phyloP scores from a whole-genome alignment of 2,329 filamentous ascomycete species.

The Phoma sp. region DNA sequence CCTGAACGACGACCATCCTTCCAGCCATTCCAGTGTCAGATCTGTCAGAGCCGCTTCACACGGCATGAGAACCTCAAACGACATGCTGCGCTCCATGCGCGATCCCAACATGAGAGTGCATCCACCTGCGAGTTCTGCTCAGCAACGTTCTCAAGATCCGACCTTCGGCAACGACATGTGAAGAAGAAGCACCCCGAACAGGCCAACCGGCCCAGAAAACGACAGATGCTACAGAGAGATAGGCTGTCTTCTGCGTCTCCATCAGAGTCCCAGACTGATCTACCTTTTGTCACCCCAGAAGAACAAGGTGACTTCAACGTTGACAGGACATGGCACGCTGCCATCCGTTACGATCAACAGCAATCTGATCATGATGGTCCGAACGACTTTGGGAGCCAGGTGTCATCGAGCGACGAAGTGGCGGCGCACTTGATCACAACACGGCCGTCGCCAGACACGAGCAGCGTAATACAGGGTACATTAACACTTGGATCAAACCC shows the following conservation, averaged over 20 bases:
- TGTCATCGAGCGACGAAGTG: background rate
- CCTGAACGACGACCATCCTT: constrained; percentile 13
- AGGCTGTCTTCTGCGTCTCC: background rate
- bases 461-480: background rate
- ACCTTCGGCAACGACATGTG: constrained; percentile 28
- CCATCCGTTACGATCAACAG: background rate
- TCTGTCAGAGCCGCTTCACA: constrained; percentile 31
- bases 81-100: constrained; percentile 25
- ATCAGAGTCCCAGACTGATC: background rate
- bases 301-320: background rate
- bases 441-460: background rate
- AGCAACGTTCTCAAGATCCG: constrained; percentile 27
- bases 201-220: constrained; percentile 13
- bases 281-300: constrained; percentile 1
- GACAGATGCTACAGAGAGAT: constrained; percentile 3
- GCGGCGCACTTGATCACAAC: background rate
- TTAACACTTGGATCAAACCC: background rate
- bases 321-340: background rate
- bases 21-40: constrained; percentile 27
- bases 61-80: constrained; percentile 32
- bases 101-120: constrained; percentile 15
- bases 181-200: constrained; percentile 27
- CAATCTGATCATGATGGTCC: background rate
- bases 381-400: background rate
- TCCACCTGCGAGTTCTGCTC: constrained; percentile 24